Conservation (phyloP, 1,139 yeast species). For the Kurtzmaniella quercitrusa region DNA sequence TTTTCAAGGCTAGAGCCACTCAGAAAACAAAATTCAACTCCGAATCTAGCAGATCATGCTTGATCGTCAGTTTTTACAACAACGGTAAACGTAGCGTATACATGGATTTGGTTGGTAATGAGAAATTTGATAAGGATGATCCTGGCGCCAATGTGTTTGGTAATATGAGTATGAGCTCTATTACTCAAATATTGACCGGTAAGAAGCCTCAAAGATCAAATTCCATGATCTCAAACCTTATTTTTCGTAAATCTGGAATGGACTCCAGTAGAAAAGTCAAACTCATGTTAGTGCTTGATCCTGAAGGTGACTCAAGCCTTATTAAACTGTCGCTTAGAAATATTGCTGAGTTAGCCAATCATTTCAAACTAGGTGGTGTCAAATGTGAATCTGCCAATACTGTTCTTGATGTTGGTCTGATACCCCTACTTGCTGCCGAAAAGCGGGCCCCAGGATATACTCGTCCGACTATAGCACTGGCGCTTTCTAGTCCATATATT, state of each 20-base stretch:
- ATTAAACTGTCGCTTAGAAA: constrained; percentile 26
- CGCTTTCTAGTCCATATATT: constrained; percentile 13
- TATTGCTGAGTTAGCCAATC: constrained; percentile 21
- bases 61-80: constrained; percentile 22
- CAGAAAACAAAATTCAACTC: constrained; percentile 18
- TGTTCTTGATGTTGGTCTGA: neutral
- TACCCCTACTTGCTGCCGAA: neutral
- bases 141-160: constrained; percentile 23
- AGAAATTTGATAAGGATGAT: constrained; percentile 17
- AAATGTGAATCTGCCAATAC: neutral
- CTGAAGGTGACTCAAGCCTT: constrained; percentile 21
- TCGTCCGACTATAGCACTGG: constrained; percentile 26
- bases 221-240: constrained; percentile 26
- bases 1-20: constrained; percentile 21
- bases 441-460: constrained; percentile 24
- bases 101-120: constrained; percentile 33
- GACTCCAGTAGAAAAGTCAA: constrained; percentile 14
- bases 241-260: constrained; percentile 17
- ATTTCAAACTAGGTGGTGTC: constrained; percentile 11
- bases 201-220: constrained; percentile 17
- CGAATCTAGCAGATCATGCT: constrained; percentile 25
- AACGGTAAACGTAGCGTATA: constrained; percentile 20
- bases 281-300: constrained; percentile 27
- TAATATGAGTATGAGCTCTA: constrained; percentile 25
- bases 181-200: constrained; percentile 22